Conservation (phyloP, 495 filamentous ascomycete species). For the Echria macrotheca region DNA sequence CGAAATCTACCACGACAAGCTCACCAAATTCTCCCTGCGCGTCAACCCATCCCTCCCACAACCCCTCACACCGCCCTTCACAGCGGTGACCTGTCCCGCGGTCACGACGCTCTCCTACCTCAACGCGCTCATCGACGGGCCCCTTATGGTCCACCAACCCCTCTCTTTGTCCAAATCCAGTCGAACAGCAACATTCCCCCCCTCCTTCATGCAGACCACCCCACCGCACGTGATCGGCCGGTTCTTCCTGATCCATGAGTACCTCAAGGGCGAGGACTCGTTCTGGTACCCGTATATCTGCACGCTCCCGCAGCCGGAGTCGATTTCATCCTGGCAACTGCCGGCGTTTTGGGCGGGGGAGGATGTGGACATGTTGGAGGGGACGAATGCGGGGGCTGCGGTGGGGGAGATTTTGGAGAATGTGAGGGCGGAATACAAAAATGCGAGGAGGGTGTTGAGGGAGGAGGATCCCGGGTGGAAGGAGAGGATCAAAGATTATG, state of each 20-base stretch:
- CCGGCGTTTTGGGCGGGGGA: constrained; percentile 42
- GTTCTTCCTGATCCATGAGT: constrained; percentile 44
- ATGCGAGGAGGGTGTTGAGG: constrained; percentile 35
- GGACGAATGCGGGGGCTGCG: constrained; percentile 45
- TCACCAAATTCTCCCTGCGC: constrained; percentile 39
- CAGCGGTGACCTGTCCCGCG: constrained; percentile 34
- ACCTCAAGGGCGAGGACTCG: constrained; percentile 40
- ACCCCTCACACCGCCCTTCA: constrained; percentile 20
- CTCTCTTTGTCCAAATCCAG: too few species aligned
- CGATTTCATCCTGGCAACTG: constrained; percentile 32
- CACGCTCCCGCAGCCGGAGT: constrained; percentile 44
- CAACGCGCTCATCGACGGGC: constrained; percentile 35
- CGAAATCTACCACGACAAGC: constrained; percentile 40
- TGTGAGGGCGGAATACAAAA: constrained; percentile 39
- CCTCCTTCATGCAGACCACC: constrained; percentile 28
- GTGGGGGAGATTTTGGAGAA: constrained; percentile 39
- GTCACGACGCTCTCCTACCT: constrained; percentile 40
- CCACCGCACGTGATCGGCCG: constrained; percentile 44
- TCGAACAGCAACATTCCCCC: constrained; percentile 38
- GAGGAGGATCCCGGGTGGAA: constrained; percentile 22
- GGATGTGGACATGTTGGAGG: constrained; percentile 40
- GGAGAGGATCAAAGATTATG: too few species aligned
- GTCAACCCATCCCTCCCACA: constrained; percentile 24
- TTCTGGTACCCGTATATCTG: constrained; percentile 49
- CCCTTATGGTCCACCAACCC: constrained; percentile 5